Evolutionary conservation across 768 basidiomycete species (phyloP), one percentile per base, ranked within the genome.

Genomic region (Lentinula aciculospora): DNA sequence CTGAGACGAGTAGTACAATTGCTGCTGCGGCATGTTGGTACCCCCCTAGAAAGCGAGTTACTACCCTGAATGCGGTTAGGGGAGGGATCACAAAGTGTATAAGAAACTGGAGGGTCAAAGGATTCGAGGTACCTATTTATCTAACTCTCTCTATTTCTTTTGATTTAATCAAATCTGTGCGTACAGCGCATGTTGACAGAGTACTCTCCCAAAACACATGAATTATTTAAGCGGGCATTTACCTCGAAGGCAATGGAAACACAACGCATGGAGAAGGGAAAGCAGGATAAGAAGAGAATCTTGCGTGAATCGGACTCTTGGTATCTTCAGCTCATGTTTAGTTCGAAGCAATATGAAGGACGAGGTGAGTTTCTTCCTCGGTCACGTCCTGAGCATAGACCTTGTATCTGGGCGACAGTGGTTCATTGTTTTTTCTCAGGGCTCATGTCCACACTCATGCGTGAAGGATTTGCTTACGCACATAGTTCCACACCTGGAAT

Each of bases 21-120:
- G 53, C 53, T n/a, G 53, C 37, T 23, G 53, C 37, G 5, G 53
- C 23, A 31, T 54, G 53, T 25, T 54, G 53, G 53, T 54, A 54
- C n/a, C 53, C 53, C 0, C 53, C 53, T 4, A 19, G 53, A 17
- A 54, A 54, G 17, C 36, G 53, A 25, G 17, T 54, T 25, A 54
- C 12, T 8, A 25, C 21, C 15, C 3, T 39, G 34, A 54, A 39
- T 54, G 36, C 36, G 9, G 10, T 54, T 9, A 54, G 40, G 53
- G 23, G 53, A 13, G 53, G 53, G 0, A 19, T 54, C 0, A 8
- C 31, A 27, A 54, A 28, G 32, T 54, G 53, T 42, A 13, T 54
- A 39, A 34, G n/a, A 17, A 50, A 31, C 23, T 54, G 53, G 53
- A 37, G 53, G 25, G 2, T 39, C 12, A 21, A 25, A 1, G 39